These are phyloP conservation scores for Zea luxurians DNA, from an alignment of 176 grass and related monocot species.

Conservation along the genomic window DNA sequence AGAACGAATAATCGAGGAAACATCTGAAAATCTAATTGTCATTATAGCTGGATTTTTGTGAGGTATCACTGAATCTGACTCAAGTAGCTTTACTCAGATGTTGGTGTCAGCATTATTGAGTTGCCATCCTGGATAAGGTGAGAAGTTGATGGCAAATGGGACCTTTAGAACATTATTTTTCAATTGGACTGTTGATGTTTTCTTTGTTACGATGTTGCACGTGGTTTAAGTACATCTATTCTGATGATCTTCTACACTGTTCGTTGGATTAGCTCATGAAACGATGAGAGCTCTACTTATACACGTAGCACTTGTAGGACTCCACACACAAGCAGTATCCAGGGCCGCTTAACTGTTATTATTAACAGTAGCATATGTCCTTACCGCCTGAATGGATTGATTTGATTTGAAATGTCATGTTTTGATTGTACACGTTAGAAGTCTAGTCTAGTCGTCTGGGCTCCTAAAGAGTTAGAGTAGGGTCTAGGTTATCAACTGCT, in stretches of 20 bases:
- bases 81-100: constrained; percentile 1
- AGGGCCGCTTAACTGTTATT: too few relatives aligned
- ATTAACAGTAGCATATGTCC: too few relatives aligned
- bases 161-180: neutral
- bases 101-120: constrained; percentile 6
- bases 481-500: too few relatives aligned
- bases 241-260: neutral
- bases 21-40: neutral
- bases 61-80: constrained; percentile 1
- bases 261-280: constrained; percentile 5
- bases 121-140: constrained; percentile 2
- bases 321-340: too few relatives aligned
- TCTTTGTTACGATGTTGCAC: neutral
- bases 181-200: neutral
- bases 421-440: too few relatives aligned
- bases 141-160: neutral
- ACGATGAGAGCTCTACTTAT: neutral
- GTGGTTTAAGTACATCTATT: constrained; percentile 5
- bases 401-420: too few relatives aligned
- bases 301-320: too few relatives aligned
- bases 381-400: too few relatives aligned
- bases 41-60: neutral
- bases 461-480: too few relatives aligned
- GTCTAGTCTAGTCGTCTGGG: too few relatives aligned
- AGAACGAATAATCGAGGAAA: neutral